These are phyloP conservation scores for Puccinia brachypodii DNA, from an alignment of 1,284 basidiomycete species.

Conservation along the genomic window DNA sequence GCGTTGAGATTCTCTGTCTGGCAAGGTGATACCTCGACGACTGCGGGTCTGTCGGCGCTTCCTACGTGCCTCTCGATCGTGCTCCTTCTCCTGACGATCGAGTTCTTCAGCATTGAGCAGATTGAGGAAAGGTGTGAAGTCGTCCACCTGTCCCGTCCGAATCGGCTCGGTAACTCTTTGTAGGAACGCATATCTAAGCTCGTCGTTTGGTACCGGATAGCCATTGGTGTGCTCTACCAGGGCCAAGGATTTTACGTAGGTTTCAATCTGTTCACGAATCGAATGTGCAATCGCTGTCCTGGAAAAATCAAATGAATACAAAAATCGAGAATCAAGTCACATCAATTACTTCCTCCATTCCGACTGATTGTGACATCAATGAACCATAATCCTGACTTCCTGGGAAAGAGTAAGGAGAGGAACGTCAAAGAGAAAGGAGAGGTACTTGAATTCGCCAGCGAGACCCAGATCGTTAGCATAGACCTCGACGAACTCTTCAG, in stretches of 20 bases:
- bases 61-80: constrained; percentile 85
- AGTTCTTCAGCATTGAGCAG: constrained; percentile 86
- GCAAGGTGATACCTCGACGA: constrained; percentile 80
- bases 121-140: constrained; percentile 82
- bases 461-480: constrained; percentile 87
- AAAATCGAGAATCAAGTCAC: not conserved
- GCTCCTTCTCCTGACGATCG: constrained; percentile 76
- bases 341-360: too few relatives aligned
- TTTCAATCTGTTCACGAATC: constrained; percentile 91
- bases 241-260: constrained; percentile 87
- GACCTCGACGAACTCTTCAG: constrained; percentile 87
- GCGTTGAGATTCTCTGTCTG: constrained; percentile 87
- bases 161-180: constrained; percentile 69
- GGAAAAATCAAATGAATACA: constrained; percentile 33
- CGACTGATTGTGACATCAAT: too few relatives aligned
- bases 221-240: constrained; percentile 86
- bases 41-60: constrained; percentile 82
- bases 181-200: constrained; percentile 83
- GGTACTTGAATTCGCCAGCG: constrained; percentile 82
- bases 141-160: constrained; percentile 60
- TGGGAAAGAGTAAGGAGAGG: not conserved
- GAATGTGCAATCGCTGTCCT: constrained; percentile 93
- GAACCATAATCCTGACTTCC: too few relatives aligned
- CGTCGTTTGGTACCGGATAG: constrained; percentile 78
- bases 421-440: not conserved